Conservation (phyloP, 306 rosid species). For the Pachyrhizus erosus region DNA sequence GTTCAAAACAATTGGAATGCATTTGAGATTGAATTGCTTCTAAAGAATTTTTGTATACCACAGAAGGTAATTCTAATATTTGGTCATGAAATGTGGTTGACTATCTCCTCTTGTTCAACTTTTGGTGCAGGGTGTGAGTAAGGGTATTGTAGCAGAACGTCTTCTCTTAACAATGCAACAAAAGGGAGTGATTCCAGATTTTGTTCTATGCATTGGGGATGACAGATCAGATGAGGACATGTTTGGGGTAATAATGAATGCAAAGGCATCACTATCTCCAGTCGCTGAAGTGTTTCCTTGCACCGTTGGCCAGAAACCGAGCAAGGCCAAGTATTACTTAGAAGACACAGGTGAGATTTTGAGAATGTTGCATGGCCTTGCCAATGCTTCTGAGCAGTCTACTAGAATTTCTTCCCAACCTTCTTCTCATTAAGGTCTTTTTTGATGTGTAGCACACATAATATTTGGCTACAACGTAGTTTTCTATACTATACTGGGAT, state of each 20-base stretch:
- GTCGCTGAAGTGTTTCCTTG: slow-evolving; percentile 51
- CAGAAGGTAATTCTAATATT: neutral
- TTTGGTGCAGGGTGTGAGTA: slow-evolving; percentile 50
- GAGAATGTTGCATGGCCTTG: slow-evolving; percentile 87
- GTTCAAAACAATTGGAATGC: neutral
- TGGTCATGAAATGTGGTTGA: neutral
- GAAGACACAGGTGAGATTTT: slow-evolving; percentile 84
- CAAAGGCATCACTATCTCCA: slow-evolving; percentile 41
- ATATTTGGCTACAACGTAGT: slow-evolving; percentile 19
- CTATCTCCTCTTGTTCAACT: slow-evolving; percentile 13
- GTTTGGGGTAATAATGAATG: slow-evolving; percentile 50
- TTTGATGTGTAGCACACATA: slow-evolving; percentile 36
- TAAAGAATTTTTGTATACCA: neutral
- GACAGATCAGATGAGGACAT: slow-evolving; percentile 56
- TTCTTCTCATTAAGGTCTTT: slow-evolving; percentile 44
- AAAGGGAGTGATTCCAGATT: slow-evolving; percentile 54
- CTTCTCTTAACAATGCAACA: slow-evolving; percentile 50
- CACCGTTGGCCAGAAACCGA: slow-evolving; percentile 55
- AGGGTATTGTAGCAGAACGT: slow-evolving; percentile 52
- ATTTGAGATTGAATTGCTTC: neutral
- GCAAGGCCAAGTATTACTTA: slow-evolving; percentile 55
- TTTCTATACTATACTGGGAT: slow-evolving; percentile 34
- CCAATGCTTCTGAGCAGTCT: slow-evolving; percentile 67
- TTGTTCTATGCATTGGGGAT: slow-evolving; percentile 54
- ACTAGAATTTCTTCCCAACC: slow-evolving; percentile 44